Conservation (phyloP, 108 stramenopile species). For the Fragilaria crotonensis region DNA sequence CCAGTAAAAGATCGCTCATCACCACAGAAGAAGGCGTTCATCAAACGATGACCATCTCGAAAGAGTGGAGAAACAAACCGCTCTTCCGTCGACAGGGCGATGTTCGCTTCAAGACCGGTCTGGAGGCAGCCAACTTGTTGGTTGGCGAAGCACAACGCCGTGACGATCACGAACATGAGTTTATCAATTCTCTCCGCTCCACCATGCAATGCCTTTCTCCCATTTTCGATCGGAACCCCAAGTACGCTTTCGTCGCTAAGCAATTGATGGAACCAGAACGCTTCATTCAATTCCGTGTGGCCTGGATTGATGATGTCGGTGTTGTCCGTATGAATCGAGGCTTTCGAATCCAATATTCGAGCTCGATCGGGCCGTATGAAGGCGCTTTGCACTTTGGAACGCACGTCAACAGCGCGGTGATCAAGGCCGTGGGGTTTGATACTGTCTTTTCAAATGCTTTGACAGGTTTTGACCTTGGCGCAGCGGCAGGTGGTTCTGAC, state of each 20-base stretch:
- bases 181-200: slow-evolving; percentile 67
- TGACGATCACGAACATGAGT: slow-evolving; percentile 80
- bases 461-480: slow-evolving; percentile 83
- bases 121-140: slow-evolving; percentile 86
- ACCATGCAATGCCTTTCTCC: slow-evolving; percentile 80
- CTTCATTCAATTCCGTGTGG: slow-evolving; percentile 80
- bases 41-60: slow-evolving; percentile 75
- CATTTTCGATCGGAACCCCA: slow-evolving; percentile 91
- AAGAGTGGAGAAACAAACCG: slow-evolving; percentile 85
- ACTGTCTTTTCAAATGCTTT: slow-evolving; percentile 88
- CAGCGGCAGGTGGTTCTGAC: slow-evolving; percentile 92
- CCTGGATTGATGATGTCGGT: slow-evolving; percentile 86
- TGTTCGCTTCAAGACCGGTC: slow-evolving; percentile 88
- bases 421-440: slow-evolving; percentile 78
- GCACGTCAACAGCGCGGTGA: slow-evolving; percentile 59
- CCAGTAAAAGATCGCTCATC: slow-evolving; percentile 12
- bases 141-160: slow-evolving; percentile 83
- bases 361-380: slow-evolving; percentile 90
- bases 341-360: slow-evolving; percentile 81
- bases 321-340: slow-evolving; percentile 80
- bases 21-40: slow-evolving; percentile 66
- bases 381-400: slow-evolving; percentile 89
- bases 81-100: slow-evolving; percentile 91
- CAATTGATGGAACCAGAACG: slow-evolving; percentile 90
- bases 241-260: slow-evolving; percentile 94